Base-by-base conservation (phyloP, 1,139 yeast genomes). In the Candida freyschussii region DNA sequence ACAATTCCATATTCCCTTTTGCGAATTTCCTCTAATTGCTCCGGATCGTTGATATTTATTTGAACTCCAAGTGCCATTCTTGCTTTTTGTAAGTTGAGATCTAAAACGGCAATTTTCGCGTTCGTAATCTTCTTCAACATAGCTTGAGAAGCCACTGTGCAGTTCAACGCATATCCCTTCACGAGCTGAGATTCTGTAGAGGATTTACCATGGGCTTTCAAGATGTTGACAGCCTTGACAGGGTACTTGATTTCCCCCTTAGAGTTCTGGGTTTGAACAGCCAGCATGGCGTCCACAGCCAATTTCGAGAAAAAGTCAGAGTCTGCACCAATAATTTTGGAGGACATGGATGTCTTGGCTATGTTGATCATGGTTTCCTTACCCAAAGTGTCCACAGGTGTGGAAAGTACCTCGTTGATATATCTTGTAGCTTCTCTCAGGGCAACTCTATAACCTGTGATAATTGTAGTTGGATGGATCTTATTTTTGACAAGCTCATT, bases 51-150 rank as follows among this genome's bases (percentile, higher is more conserved):
- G 53, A 93, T 86, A 56, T 91, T 89, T 58, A 93, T 85, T 60
- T 89, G 95, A 35, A 93, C 97, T 33, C 99, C 99, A 79, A 93
- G 78, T 24, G 97, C 96, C 97, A 93, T 87, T 59, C 89, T 78
- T 7, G 96, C 91, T 60, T 89, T 91, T 60, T 93, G 98, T 55
- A 93, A 67, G 60, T 93, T 91, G 62, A 93, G 76, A 61, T 93
- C 99, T 55, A 93, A 70, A 48, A 91, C 81, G 5, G 98, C 99
- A 55, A 93, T 86, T 55, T 81, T 84, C 32, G 95, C 95, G 46
- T 72, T 70, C 32, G 68, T 61, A 32, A 93, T 65, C 30, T 72
- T 68, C 52, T 84, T 86, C 45, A 75, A 70, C 98, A 93, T 93
- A 14, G 97, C 97, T 63, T 91, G 97, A 10, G 96, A 84, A 2